Evolutionary conservation across 2,329 filamentous ascomycete genomes (phyloP).

Genomic region (Tolypocladium ophioglossoides): DNA sequence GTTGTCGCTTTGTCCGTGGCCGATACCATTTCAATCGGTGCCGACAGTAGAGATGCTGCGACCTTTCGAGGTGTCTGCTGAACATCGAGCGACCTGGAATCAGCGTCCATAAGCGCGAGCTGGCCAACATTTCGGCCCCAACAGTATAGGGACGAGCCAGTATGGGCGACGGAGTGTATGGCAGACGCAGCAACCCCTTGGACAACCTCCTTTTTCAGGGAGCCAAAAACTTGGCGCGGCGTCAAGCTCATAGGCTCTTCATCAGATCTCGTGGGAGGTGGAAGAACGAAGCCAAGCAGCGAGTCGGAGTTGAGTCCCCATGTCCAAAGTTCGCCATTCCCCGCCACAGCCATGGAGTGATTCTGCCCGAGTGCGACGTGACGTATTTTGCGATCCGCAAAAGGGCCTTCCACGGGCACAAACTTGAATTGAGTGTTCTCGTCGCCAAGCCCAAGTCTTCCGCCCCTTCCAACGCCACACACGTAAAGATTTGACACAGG

Average conservation of each 20-base stretch:
- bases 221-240: conserved; percentile 83
- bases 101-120: conserved; percentile 86
- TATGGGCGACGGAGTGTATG: conserved; percentile 86
- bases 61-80: conserved; percentile 78
- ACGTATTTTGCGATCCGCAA: conserved; percentile 63
- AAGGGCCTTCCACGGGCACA: conserved; percentile 65
- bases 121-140: conserved; percentile 96
- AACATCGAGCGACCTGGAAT: conserved; percentile 81
- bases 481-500: conserved; percentile 85
- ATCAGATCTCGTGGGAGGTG: conserved; percentile 54
- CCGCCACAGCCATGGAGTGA: conserved; percentile 76
- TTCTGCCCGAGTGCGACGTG: conserved; percentile 84
- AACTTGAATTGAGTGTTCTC: conserved; percentile 86
- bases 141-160: conserved; percentile 69
- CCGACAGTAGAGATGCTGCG: conserved; percentile 61
- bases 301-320: conserved; percentile 86
- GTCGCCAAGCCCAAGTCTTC: conserved; percentile 78
- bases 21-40: conserved; percentile 65
- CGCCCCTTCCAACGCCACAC: conserved; percentile 84
- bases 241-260: conserved; percentile 74
- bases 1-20: conserved; percentile 87
- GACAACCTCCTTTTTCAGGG: conserved; percentile 76
- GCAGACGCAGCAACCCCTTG: conserved; percentile 79
- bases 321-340: conserved; percentile 83
- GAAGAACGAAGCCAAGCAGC: conserved; percentile 77